Percentiles rank a stretch among this genome's conserved stretches.
phyloP scores from a whole-genome alignment of 2,329 filamentous ascomycete genomes.

The Ophiostoma sp. region DNA sequence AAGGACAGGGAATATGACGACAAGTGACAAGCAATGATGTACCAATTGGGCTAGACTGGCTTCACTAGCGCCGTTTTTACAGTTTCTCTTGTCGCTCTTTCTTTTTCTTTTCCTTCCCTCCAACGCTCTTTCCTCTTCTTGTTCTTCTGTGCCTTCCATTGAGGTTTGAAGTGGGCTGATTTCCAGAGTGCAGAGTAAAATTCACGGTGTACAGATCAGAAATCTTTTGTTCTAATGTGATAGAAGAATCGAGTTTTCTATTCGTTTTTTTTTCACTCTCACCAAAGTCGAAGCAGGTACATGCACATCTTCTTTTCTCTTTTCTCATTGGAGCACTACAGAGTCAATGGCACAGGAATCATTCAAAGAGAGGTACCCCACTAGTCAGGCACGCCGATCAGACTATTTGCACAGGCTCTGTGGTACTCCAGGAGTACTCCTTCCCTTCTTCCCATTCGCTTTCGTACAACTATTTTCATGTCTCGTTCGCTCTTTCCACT shows the following conservation, averaged over 20 bases:
- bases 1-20: conserved; percentile 3
- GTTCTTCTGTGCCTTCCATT: background rate
- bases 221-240: too few species aligned
- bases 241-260: background rate
- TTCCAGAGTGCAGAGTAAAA: background rate
- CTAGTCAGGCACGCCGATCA: conserved; percentile 21
- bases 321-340: conserved; percentile 12
- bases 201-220: too few species aligned
- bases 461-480: background rate
- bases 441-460: background rate
- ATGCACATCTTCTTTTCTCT: background rate
- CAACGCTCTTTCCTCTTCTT: background rate
- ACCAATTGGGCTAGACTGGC: conserved; percentile 14
- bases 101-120: background rate
- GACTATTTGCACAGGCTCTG: background rate
- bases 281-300: background rate
- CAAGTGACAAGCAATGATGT: background rate
- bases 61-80: conserved; percentile 20
- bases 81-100: background rate
- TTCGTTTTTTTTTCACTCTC: background rate
- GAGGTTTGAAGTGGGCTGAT: background rate
- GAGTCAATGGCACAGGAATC: background rate
- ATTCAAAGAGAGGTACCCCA: conserved; percentile 9
- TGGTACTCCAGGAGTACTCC: background rate
- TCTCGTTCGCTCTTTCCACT: background rate